Conservation (phyloP, 2,329 filamentous ascomycete species). For the Cytospora mali region DNA sequence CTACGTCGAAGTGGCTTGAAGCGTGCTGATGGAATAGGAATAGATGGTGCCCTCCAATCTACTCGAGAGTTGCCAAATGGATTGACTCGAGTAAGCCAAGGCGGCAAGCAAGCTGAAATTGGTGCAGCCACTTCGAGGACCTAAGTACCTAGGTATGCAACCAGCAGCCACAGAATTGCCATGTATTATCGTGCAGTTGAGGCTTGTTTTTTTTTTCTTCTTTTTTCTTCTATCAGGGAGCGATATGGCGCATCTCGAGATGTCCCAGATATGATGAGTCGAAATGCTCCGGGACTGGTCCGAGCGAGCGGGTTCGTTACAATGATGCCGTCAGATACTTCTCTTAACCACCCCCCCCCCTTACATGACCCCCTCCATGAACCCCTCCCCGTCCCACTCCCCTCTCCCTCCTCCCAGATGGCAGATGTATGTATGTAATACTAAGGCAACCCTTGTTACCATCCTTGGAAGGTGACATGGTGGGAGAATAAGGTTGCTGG, state of each 20-base stretch:
- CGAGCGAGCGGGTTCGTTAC: constrained; percentile 9
- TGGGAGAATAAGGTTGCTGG: constrained; percentile 16
- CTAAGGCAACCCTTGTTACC: neutral
- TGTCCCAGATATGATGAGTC: neutral
- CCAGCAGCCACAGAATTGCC: neutral
- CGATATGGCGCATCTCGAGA: neutral
- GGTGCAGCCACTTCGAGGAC: constrained; percentile 16
- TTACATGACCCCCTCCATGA: too few species aligned
- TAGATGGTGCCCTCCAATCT: constrained; percentile 6
- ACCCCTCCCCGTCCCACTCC: too few species aligned
- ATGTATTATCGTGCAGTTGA: neutral
- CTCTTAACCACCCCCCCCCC: too few species aligned
- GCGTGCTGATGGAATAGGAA: neutral
- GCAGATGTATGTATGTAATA: neutral
- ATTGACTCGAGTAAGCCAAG: constrained; percentile 13
- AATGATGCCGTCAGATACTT: neutral
- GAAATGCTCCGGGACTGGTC: constrained; percentile 4
- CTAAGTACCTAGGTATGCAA: constrained; percentile 17
- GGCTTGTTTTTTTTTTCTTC: neutral
- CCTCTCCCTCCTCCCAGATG: neutral
- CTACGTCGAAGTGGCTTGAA: neutral
- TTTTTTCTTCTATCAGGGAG: neutral
- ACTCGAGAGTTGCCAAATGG: constrained; percentile 2
- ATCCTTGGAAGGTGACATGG: constrained; percentile 13
- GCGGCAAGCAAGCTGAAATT: constrained; percentile 25